phyloP scores from a whole-genome alignment of 1,139 yeast genomes.

The Candida gigantensis region DNA sequence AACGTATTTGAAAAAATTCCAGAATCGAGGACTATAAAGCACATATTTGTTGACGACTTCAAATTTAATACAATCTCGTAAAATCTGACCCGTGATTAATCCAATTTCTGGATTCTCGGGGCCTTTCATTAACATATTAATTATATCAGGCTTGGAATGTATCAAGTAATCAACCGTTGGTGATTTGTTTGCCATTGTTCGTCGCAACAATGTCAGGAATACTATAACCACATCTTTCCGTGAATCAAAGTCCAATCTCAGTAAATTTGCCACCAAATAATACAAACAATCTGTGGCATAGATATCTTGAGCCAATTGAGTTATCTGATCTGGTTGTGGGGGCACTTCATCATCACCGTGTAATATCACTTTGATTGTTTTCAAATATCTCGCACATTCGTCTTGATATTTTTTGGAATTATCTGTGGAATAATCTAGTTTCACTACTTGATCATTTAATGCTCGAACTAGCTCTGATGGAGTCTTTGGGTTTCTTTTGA shows the following conservation, averaged over 20 bases:
- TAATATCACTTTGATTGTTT: slow-evolving; percentile 66
- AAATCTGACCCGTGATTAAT: slow-evolving; percentile 71
- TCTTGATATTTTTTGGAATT: slow-evolving; percentile 67
- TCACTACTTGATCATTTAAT: slow-evolving; percentile 69
- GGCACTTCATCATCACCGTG: slow-evolving; percentile 72
- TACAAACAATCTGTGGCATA: slow-evolving; percentile 71
- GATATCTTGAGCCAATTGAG: slow-evolving; percentile 72
- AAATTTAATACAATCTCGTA: slow-evolving; percentile 83
- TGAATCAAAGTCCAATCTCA: slow-evolving; percentile 80
- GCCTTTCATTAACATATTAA: slow-evolving; percentile 63
- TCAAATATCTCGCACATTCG: slow-evolving; percentile 68
- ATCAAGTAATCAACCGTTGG: slow-evolving; percentile 87
- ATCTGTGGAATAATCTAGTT: slow-evolving; percentile 49
- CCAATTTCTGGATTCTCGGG: slow-evolving; percentile 75
- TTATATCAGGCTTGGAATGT: slow-evolving; percentile 59
- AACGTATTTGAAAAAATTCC: slow-evolving; percentile 83
- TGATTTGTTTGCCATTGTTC: slow-evolving; percentile 61
- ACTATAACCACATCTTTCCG: slow-evolving; percentile 78
- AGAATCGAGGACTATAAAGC: slow-evolving; percentile 56
- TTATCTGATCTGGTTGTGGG: slow-evolving; percentile 77
- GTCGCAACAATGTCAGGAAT: slow-evolving; percentile 75
- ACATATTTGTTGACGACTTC: slow-evolving; percentile 68
- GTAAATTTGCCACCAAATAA: slow-evolving; percentile 57
- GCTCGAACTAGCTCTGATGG: slow-evolving; percentile 81
- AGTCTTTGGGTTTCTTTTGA: slow-evolving; percentile 89